These are phyloP conservation scores for Trichosporon sp. DNA, from an alignment of 1,284 basidiomycete genomes.

Conservation along the genomic window DNA sequence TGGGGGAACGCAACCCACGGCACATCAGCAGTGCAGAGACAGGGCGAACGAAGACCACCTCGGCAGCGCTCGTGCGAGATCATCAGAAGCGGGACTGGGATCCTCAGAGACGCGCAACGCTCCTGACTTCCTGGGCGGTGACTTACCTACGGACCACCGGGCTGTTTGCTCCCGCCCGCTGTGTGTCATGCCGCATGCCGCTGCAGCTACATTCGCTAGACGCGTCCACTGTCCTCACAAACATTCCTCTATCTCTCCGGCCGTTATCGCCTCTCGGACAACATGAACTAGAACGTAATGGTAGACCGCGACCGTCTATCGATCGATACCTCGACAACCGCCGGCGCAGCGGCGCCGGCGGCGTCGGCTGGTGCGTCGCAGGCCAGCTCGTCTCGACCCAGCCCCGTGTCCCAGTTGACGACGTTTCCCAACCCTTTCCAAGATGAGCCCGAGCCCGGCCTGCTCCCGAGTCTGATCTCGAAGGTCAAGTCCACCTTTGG, in stretches of 20 bases:
- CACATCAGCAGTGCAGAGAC: background rate
- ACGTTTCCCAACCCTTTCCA: slow-evolving; percentile 48
- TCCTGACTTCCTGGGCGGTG: background rate
- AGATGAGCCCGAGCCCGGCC: slow-evolving; percentile 47
- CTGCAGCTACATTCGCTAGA: background rate
- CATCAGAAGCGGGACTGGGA: background rate
- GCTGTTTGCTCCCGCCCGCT: slow-evolving; percentile 1
- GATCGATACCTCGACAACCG: slow-evolving; percentile 12
- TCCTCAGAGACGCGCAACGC: background rate
- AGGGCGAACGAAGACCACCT: background rate
- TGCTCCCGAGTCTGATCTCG: slow-evolving; percentile 45
- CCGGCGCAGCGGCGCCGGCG: background rate
- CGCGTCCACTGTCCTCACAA: background rate
- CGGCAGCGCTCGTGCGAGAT: background rate
- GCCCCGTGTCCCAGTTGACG: slow-evolving; percentile 30
- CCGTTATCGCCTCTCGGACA: background rate
- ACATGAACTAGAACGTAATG: background rate
- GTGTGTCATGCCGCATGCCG: background rate
- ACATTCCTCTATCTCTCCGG: background rate
- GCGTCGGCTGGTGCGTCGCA: slow-evolving; percentile 6
- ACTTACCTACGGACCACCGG: background rate
- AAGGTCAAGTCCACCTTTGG: slow-evolving; percentile 47
- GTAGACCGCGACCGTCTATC: background rate
- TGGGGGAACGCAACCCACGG: too few species aligned
- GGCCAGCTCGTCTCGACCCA: slow-evolving; percentile 17